Evolutionary conservation across 208 protist genomes (phyloP).

Genomic region (Leishmania turanica): DNA sequence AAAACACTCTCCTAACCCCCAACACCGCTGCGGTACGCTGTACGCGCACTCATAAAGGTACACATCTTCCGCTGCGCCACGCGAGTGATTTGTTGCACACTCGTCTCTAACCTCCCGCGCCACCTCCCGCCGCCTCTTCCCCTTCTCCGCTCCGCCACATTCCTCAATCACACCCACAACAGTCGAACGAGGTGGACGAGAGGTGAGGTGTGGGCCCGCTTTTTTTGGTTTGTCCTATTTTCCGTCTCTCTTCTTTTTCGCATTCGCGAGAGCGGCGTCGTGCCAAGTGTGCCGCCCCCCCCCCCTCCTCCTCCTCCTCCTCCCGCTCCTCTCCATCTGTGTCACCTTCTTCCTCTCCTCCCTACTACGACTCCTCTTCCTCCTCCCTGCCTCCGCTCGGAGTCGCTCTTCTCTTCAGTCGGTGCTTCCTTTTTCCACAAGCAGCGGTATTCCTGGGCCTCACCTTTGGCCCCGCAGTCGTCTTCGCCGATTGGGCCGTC

Average conservation of each 20-base stretch:
- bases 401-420: not conserved
- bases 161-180: not conserved
- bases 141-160: not conserved
- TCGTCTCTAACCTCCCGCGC: not conserved
- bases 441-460: not conserved
- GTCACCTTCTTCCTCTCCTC: too few species aligned
- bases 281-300: not conserved
- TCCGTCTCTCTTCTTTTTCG: not conserved
- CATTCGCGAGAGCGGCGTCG: not conserved
- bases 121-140: not conserved
- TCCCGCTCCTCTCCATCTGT: too few species aligned
- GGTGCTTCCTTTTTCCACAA: not conserved
- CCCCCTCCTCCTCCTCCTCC: too few species aligned
- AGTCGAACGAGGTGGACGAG: not conserved
- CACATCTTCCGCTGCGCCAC: not conserved
- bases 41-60: not conserved
- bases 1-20: not conserved
- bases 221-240: not conserved
- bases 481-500: not conserved
- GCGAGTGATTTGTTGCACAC: not conserved
- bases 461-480: not conserved
- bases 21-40: not conserved
- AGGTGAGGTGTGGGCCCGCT: not conserved
- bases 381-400: not conserved
- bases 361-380: too few species aligned